These are phyloP conservation scores for Termitomyces sp. DNA, from an alignment of 768 basidiomycete species.

Conservation along the genomic window DNA sequence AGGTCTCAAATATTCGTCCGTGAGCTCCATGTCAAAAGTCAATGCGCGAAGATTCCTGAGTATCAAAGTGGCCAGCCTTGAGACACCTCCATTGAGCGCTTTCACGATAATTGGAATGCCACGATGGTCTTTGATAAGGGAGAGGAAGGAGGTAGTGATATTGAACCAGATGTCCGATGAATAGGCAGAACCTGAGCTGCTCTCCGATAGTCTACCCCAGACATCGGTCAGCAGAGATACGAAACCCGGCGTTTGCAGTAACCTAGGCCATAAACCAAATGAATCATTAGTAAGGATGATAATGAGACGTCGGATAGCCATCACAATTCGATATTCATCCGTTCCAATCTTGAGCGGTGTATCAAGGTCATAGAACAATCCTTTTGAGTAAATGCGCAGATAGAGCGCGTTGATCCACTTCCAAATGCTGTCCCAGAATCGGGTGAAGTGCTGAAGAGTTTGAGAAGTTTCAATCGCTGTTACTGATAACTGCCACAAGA, in stretches of 20 bases:
- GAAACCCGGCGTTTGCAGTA: not conserved
- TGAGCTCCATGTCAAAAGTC: not conserved
- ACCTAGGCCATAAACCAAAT: not conserved
- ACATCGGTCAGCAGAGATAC: not conserved
- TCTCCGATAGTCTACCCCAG: slow-evolving; percentile 4
- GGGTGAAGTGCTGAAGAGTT: slow-evolving; percentile 1
- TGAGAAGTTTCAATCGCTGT: not conserved
- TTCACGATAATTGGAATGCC: not conserved
- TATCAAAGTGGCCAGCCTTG: not conserved
- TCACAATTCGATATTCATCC: slow-evolving; percentile 1
- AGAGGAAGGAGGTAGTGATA: not conserved
- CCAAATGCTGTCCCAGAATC: slow-evolving; percentile 3
- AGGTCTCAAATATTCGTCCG: not conserved
- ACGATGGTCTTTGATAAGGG: not conserved
- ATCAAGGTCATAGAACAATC: not conserved
- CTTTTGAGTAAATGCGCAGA: slow-evolving; percentile 2
- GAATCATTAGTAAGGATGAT: not conserved
- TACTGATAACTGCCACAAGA: slow-evolving; percentile 1
- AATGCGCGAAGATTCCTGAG: slow-evolving; percentile 1
- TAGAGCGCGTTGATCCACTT: slow-evolving; percentile 3
- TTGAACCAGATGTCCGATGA: not conserved
- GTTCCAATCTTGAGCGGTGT: not conserved
- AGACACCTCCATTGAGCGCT: not conserved
- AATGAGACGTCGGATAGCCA: not conserved
- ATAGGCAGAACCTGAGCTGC: not conserved